Evolutionary conservation across 176 grass and related monocot genomes (phyloP).

Genomic region (Rhynchospora tenuis): DNA sequence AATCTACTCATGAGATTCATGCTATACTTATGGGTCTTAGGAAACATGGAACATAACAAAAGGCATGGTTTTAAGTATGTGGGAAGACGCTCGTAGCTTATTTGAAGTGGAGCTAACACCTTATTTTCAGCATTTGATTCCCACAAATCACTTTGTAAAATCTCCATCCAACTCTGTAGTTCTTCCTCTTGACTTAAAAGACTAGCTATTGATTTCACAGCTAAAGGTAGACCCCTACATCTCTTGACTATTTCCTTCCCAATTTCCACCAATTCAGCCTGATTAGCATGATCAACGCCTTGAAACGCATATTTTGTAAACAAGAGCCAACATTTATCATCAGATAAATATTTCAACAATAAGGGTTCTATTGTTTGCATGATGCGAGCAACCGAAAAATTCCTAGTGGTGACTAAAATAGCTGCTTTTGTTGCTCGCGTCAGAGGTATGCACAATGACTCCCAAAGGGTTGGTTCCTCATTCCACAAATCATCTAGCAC

Average conservation of each 20-base stretch:
- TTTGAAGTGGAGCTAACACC: background rate
- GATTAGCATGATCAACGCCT: background rate
- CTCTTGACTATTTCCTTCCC: conserved; percentile 16
- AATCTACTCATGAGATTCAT: background rate
- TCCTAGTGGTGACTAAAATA: conserved; percentile 23
- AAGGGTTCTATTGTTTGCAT: background rate
- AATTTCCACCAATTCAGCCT: background rate
- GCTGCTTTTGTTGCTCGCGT: background rate
- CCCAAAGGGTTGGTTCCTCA: background rate
- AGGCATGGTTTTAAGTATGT: conserved; percentile 20
- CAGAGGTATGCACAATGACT: background rate
- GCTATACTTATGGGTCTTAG: background rate
- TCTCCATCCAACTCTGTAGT: background rate
- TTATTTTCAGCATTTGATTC: conserved; percentile 1
- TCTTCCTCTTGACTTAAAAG: background rate
- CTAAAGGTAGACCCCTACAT: background rate
- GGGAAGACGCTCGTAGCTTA: conserved; percentile 26
- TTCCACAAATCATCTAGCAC: conserved; percentile 31
- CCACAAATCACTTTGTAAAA: conserved; percentile 26
- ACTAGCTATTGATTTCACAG: conserved; percentile 11
- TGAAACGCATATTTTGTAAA: conserved; percentile 14
- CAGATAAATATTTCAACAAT: background rate
- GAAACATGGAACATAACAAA: conserved; percentile 29
- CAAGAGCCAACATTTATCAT: background rate
- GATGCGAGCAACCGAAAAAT: background rate